A percentile compares a stretch with the other conserved stretches of the same genome.
Evolutionary conservation across 768 basidiomycete species (phyloP).

Genomic region (Suillus subalutaceus): DNA sequence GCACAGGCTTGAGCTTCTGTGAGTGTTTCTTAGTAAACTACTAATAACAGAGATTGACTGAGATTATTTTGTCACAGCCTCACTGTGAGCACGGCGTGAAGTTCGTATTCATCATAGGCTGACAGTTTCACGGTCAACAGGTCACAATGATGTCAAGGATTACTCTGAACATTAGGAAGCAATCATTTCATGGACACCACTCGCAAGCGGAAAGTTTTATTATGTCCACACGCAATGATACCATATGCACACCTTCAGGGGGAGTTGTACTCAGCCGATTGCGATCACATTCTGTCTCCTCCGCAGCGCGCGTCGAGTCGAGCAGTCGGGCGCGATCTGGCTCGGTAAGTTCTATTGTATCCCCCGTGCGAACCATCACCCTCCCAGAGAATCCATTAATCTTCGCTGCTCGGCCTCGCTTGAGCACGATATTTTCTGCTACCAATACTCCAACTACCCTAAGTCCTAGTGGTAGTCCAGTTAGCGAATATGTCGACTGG

Average conservation of each 20-base stretch:
- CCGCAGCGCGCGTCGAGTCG: neutral
- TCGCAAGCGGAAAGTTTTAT: neutral
- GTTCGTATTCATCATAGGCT: neutral
- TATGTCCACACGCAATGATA: neutral
- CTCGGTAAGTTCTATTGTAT: conserved; percentile 1
- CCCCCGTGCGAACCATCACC: neutral
- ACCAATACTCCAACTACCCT: neutral
- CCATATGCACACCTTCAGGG: neutral
- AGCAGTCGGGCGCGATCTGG: conserved; percentile 2
- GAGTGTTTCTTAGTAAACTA: conserved; percentile 18
- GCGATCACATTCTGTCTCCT: conserved; percentile 6
- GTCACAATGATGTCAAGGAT: conserved; percentile 74
- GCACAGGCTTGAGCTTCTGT: conserved; percentile 43
- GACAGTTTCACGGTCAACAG: conserved; percentile 22
- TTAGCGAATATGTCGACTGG: neutral
- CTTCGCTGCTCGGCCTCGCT: neutral
- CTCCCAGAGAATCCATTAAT: neutral
- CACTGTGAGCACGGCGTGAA: conserved; percentile 16
- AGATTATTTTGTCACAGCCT: conserved; percentile 30
- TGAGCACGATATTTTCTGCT: conserved; percentile 10
- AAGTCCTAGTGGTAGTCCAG: conserved; percentile 5
- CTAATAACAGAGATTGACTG: conserved; percentile 40
- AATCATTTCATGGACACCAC: conserved; percentile 4
- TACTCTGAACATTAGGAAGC: conserved; percentile 59
- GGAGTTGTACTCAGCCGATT: neutral